These are phyloP conservation scores for Fusarium sp. DNA, from an alignment of 2,329 filamentous ascomycete genomes.

Conservation along the genomic window DNA sequence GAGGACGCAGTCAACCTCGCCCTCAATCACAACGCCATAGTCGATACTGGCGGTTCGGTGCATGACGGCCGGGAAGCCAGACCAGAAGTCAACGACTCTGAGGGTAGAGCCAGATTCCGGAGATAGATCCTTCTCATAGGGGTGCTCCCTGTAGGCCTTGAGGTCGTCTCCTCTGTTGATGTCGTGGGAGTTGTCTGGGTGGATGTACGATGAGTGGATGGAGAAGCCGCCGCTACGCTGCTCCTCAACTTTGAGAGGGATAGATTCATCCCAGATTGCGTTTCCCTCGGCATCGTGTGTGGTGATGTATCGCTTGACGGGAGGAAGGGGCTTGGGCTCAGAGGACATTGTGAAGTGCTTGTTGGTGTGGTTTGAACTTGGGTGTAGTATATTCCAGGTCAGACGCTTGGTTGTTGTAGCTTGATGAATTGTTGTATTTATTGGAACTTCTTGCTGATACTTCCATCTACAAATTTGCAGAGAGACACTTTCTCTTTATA, in stretches of 20 bases:
- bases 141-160: conserved; percentile 29
- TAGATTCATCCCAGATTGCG: conserved; percentile 28
- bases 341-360: conserved; percentile 20
- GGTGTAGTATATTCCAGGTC: not conserved
- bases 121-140: conserved; percentile 26
- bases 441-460: not conserved
- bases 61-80: conserved; percentile 30
- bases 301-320: conserved; percentile 35
- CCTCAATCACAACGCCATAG: conserved; percentile 36
- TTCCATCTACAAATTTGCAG: not conserved
- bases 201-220: conserved; percentile 31
- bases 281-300: conserved; percentile 31
- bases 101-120: conserved; percentile 31
- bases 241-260: conserved; percentile 25
- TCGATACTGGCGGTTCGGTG: conserved; percentile 39
- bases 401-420: not conserved
- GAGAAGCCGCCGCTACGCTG: conserved; percentile 32
- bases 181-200: conserved; percentile 22
- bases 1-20: conserved; percentile 35
- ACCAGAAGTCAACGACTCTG: conserved; percentile 37
- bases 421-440: not conserved
- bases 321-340: conserved; percentile 22
- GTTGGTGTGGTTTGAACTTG: not conserved
- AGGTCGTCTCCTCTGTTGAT: conserved; percentile 28
- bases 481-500: conserved; percentile 6